Base-by-base conservation (phyloP, 192 early-diverging fungal species). In the Kickxella alabastrina region DNA sequence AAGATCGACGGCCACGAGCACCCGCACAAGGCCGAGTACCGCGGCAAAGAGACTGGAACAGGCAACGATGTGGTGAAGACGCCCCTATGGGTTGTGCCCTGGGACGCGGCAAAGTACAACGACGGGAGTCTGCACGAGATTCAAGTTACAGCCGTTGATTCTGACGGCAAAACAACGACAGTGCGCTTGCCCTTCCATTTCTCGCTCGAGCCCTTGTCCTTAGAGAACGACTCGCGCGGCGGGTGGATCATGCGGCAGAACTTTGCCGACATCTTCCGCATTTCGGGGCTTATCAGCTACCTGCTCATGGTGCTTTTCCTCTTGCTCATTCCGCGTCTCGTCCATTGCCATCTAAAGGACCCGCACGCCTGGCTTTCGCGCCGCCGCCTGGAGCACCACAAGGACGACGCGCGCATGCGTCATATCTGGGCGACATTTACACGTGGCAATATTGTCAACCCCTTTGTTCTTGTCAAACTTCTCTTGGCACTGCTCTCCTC, bases 1-100 rank as follows among this genome's bases (percentile, higher is more conserved):
- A 29, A 48, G 23, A 72, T 89, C 36, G 80, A 88, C 57, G 79
- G 79, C 3, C 26, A 43, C 10, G 22, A 23, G 25, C 81, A 81
- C 45, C 49, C 70, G 23, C 58, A 75, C 2, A 43, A 68, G 1
- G 72, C 80, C 6, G 35, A 40, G 12, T 84, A 78, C 62, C 69
- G 59, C 29, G 78, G 81, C 47, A 70, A 62, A 35, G 60, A 74
- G 39, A 48, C 65, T 8, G 46, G 66, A 18, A 54, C 52, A 3
- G 57, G 29, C 0, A 49, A 60, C 17, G 60, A 69, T 1, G 59
- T 80, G 34, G 61, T 89, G 6, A 67, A 67, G 23, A 55, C 41
- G 14, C 92, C 89, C 8, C 73, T 96, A 17, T 96, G 88, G 81
- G 75, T 75, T 0, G 58, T 74, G 1, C 65, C 71, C 13, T 96